Evolutionary conservation across 2,329 filamentous ascomycete species (phyloP), one percentile per base, ranked within the genome.

Genomic region (Diplodia corticola): DNA sequence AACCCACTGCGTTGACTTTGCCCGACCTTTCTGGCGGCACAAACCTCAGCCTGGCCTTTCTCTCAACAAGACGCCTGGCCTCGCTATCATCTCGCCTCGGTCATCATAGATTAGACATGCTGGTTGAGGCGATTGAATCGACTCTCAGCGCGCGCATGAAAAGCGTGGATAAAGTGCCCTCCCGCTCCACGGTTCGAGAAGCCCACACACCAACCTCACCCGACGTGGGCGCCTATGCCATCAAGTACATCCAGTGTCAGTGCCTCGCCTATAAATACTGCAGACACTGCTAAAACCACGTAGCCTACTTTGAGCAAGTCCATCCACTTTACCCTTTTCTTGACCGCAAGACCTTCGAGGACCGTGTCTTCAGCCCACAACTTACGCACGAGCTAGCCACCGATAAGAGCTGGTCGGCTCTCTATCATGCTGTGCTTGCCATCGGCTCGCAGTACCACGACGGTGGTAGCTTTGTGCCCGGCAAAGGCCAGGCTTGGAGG

Each of bases 301-400:
- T 44, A 79, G 75, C 72, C 26, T 82, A 81, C 69, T 82, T 82
- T 64, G 70, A 76, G 2, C 72, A 76, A 10, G 69, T 79, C 1
- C 79, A 82, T 65, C 76, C 75, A 0, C 48, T 79, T 0, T 78
- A 80, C 66, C 79, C 80, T 0, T 81, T 82, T 64, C 72, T 82
- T 1, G 77, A 81, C 53, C 73, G 71, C 35, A 57, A 68, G 17
- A 59, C 69, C 4, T 82, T 82, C 63, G 76, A 80, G 67, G 66
- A 71, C 0, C 72, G 73, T 20, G 74, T 73, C 6, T 68, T 70
- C 9, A 72, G 69, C 33, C 64, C 73, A 3, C 64, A 76, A 15
- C 71, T 78, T 4, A 66, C 68, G 5, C 64, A 71, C 5, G 55
- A 69, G 3, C 69, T 79, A 1, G 59, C 69, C 7, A 69, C 65